Base-by-base conservation (phyloP, 805 yeast species). In the Kuraishia hungarica region DNA sequence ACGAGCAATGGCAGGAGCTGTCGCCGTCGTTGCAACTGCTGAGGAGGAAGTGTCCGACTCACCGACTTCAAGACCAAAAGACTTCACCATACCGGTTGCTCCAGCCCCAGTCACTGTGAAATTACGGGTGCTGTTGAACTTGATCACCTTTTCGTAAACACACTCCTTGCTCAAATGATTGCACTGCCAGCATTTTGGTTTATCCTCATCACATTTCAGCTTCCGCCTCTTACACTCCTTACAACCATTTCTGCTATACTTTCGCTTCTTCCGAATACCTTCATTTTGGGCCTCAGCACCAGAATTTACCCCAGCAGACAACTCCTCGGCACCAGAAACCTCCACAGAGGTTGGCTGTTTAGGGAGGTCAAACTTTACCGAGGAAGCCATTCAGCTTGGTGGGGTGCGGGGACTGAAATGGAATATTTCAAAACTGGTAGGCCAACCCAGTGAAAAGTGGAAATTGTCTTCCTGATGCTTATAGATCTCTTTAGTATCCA, bases 211-310 rank as follows among this genome's bases (percentile, higher is more conserved):
- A 59, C 76, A 72, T 63, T 72, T 76, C 54, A 73, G 62, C 56
- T 73, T 75, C 46, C 80, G 63, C 50, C 75, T 59, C 61, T 76
- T 76, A 62, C 81, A 77, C 58, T 74, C 77, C 48, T 62, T 60
- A 56, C 81, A 77, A 5, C 81, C 81, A 55, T 73, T 70, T 52
- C 78, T 64, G 26, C 78, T 73, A 58, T 77, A 76, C 53, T 69
- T 64, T 52, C 80, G 61, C 62, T 72, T 75, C 62, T 73, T 49
- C 51, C 28, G 3, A 13, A 19, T 29, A 17, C 8, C 43, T 15
- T 35, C 43, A 15, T 15, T 15, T 7, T 7, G 43, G 17, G n/a
- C 43, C 43, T 35, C 43, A 17, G 17, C 43, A 10, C 4, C 43
- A 7, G n/a, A n/a, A n/a, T 35, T 35, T 35, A 7, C 43, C 5